Percentiles rank a stretch among this genome's conserved stretches.
These are phyloP conservation scores for Colletotrichum sp. DNA, from an alignment of 2,329 filamentous ascomycete genomes.

Conservation along the genomic window DNA sequence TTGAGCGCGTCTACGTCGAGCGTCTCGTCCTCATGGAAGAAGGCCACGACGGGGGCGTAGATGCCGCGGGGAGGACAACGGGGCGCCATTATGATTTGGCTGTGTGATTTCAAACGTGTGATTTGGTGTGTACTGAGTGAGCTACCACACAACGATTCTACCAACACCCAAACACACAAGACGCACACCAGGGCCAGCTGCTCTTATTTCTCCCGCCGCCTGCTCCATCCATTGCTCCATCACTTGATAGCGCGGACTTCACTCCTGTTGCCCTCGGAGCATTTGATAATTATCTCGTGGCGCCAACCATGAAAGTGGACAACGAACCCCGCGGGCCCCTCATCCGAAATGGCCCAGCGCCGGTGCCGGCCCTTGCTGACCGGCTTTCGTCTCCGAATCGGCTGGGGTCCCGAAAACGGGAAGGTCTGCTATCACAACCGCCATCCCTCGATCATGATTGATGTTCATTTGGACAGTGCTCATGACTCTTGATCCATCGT, in stretches of 20 bases:
- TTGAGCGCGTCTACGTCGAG: constrained; percentile 43
- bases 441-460: neutral
- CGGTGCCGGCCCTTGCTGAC: constrained; percentile 11
- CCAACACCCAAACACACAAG: neutral
- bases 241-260: neutral
- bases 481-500: no score
- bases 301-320: neutral
- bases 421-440: neutral
- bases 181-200: neutral
- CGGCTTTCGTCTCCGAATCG: constrained; percentile 12
- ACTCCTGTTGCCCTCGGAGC: neutral
- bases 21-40: constrained; percentile 45
- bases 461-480: neutral
- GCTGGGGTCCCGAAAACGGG: constrained; percentile 1
- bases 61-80: constrained; percentile 34
- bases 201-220: neutral
- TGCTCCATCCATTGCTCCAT: neutral
- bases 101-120: neutral
- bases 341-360: neutral
- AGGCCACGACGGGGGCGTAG: constrained; percentile 48
- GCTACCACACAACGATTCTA: neutral
- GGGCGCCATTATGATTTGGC: neutral
- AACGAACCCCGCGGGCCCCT: constrained; percentile 3
- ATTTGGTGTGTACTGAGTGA: neutral
- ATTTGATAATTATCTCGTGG: neutral